Evolutionary conservation across 148 eudicot species (phyloP).

Genomic region (Spergularia marina): DNA sequence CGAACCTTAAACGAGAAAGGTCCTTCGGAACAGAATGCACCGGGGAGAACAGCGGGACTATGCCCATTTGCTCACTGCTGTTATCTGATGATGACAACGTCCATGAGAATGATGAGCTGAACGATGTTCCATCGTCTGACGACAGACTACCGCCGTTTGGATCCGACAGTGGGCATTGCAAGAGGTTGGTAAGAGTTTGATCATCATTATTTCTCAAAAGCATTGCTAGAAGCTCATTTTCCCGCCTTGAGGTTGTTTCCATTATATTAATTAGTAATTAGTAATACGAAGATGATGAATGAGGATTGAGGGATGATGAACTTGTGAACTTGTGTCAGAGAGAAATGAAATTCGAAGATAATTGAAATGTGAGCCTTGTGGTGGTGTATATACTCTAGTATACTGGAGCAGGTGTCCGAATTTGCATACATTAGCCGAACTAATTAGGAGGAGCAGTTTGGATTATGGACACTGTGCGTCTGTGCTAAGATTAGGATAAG

Average conservation of each 20-base stretch:
- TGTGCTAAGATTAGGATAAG: background rate
- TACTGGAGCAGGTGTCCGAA: background rate
- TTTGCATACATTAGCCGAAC: background rate
- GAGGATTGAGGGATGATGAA: no score
- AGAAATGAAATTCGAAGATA: no score
- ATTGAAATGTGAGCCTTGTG: background rate
- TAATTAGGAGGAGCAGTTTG: background rate
- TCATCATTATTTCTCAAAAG: background rate
- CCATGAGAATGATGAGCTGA: background rate
- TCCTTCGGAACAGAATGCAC: constrained; percentile 30
- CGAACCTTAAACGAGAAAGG: constrained; percentile 39
- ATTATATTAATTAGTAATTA: no score
- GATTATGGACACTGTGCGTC: background rate
- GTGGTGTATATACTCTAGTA: background rate
- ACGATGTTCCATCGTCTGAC: background rate
- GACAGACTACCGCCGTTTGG: background rate
- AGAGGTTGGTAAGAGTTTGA: background rate
- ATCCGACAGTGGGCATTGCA: background rate
- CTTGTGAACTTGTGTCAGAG: no score
- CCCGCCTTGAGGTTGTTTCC: background rate
- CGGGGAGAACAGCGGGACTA: constrained; percentile 12
- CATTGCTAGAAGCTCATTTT: no score
- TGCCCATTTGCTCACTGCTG: background rate
- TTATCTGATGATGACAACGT: background rate
- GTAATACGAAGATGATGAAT: no score